Conservation (phyloP, 352 stramenopile species). For the Phytopythium kandeliae region DNA sequence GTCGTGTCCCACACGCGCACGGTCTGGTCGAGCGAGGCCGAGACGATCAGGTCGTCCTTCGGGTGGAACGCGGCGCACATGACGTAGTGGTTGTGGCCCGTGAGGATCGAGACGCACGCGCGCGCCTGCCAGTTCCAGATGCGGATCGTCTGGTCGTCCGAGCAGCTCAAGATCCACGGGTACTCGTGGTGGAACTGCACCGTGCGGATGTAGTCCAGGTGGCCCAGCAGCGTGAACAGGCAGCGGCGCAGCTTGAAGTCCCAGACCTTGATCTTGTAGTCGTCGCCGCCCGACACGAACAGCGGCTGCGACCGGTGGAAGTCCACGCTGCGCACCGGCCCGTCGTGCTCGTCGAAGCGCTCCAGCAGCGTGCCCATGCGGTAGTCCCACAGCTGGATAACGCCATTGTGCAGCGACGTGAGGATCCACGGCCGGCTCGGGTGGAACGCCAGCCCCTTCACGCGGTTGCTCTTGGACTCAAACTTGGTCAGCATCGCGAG, state of each 20-base stretch:
- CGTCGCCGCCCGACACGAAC: slow-evolving; percentile 98
- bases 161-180: slow-evolving; percentile 97
- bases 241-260: slow-evolving; percentile 99
- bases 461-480: slow-evolving; percentile 99
- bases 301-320: slow-evolving; percentile 98
- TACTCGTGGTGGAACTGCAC: slow-evolving; percentile 99
- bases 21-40: slow-evolving; percentile 98
- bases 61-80: slow-evolving; percentile 99
- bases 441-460: slow-evolving; percentile 99
- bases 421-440: slow-evolving; percentile 98
- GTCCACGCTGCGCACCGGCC: slow-evolving; percentile 97
- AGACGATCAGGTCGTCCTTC: slow-evolving; percentile 99
- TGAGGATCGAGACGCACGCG: slow-evolving; percentile 98
- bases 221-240: slow-evolving; percentile 98
- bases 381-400: slow-evolving; percentile 99
- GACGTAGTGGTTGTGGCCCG: slow-evolving; percentile 99
- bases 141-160: slow-evolving; percentile 98
- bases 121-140: slow-evolving; percentile 99
- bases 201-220: slow-evolving; percentile 99
- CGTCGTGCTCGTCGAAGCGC: slow-evolving; percentile 99
- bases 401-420: slow-evolving; percentile 99
- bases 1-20: slow-evolving; percentile 99
- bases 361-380: slow-evolving; percentile 99
- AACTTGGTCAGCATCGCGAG: slow-evolving; percentile 98
- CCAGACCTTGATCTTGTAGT: slow-evolving; percentile 99